Evolutionary conservation across 805 yeast genomes (phyloP).

Genomic region (Blastobotrys chiropterorum): DNA sequence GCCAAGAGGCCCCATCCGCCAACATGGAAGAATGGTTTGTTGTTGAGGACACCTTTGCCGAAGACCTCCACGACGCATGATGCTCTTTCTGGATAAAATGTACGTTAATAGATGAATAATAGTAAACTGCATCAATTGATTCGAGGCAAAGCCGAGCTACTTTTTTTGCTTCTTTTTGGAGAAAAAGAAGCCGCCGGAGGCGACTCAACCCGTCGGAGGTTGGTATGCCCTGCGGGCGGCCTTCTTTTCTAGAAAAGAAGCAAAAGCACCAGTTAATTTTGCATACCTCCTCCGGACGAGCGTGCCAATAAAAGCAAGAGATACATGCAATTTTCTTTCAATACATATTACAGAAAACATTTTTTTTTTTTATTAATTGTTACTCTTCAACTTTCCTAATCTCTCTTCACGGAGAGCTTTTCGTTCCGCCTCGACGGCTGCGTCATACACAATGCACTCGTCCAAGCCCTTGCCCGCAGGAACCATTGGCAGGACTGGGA

Average conservation of each 20-base stretch:
- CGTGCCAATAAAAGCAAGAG: too few relatives aligned
- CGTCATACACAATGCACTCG: conserved; percentile 85
- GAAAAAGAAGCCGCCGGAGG: too few relatives aligned
- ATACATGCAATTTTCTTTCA: too few relatives aligned
- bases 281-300: too few relatives aligned
- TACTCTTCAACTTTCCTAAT: conserved; percentile 6
- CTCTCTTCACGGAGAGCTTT: conserved; percentile 28
- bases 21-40: conserved; percentile 38
- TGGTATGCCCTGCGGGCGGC: too few relatives aligned
- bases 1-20: conserved; percentile 20
- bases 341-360: not conserved
- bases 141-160: conserved; percentile 22
- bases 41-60: conserved; percentile 30
- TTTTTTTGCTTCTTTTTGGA: not conserved
- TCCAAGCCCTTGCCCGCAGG: conserved; percentile 93
- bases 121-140: conserved; percentile 15
- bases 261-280: conserved; percentile 18
- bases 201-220: too few relatives aligned
- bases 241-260: too few relatives aligned
- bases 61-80: conserved; percentile 6
- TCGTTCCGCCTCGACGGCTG: conserved; percentile 40
- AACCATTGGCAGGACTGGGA: conserved; percentile 97
- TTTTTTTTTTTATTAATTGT: not conserved
- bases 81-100: not conserved
- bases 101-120: not conserved